Base-by-base conservation (phyloP, 1,284 basidiomycete genomes). In the Moesziomyces globuligerus region DNA sequence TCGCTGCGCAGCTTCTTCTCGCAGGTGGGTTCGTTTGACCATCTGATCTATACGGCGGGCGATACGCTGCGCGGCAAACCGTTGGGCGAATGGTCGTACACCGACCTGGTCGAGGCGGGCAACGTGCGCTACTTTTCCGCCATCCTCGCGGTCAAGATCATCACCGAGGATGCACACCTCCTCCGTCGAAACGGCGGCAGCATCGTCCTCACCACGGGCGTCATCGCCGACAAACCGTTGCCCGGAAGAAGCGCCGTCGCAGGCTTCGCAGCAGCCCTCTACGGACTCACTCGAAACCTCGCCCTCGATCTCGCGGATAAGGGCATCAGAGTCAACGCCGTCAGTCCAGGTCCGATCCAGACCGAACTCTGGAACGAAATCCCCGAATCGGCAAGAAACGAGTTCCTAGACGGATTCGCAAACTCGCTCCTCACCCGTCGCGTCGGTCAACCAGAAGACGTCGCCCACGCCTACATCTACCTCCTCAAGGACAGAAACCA, bases 401-500 rank as follows among this genome's bases (percentile, higher is more conserved):
- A 1, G 8, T 46, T 55, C 25, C 28, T 56, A 15, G 13, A 51
- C 0, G 17, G 15, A 0, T 21, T 28, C 5, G 65, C 40, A 3
- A 11, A 28, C 13, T 49, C 49, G 28, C 26, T 51, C 8, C 21
- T 72, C 18, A 66, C 61, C 0, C 45, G 56, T 4, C 52, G 21
- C 7, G 54, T 74, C 1, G 72, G 55, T 0, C 36, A 43, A 8
- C 48, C 57, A 0, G 50, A 60, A 8, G 62, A 74, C 4, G 32
- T 73, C 2, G 70, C 61, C 1, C 44, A 73, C 15, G 26, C 51
- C 11, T 75, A 64, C 36, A 37, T 75, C 8, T 65, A 65, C 34
- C n/a, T 75, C 21, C 40, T 72, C 40, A 75, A 75, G 52, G 66
- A 75, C 41, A 53, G 17, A 25, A 75, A 75, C 32, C 42, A 49